Percentiles rank a stretch among this genome's conserved stretches.
phyloP scores from a whole-genome alignment of 2,329 filamentous ascomycete species.

The Aspergillus pseudonomiae region DNA sequence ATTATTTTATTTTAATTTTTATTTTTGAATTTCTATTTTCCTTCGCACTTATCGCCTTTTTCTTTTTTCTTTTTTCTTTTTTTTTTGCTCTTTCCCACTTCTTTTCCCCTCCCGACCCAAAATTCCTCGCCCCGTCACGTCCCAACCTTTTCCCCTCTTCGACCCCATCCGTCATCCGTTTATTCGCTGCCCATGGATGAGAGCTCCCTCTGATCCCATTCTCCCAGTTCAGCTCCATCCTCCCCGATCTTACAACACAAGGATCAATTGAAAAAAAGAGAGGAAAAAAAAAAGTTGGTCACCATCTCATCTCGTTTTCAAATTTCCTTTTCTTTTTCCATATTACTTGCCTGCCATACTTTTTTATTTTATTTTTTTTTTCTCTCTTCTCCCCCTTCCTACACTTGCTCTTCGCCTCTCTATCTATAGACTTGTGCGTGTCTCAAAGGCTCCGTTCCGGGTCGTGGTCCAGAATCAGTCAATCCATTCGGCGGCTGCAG shows the following conservation, averaged over 20 bases:
- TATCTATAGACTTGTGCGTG: not conserved
- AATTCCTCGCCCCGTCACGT: constrained; percentile 13
- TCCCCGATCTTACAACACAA: constrained; percentile 9
- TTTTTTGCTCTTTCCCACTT: not conserved
- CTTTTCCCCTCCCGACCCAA: constrained; percentile 25
- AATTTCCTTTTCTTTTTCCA: not conserved
- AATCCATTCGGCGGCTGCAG: constrained; percentile 18
- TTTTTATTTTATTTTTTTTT: not conserved
- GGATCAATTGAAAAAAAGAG: constrained; percentile 4
- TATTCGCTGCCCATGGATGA: constrained; percentile 13
- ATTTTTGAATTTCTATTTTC: not conserved
- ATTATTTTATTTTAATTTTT: not conserved
- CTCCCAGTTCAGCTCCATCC: constrained; percentile 1
- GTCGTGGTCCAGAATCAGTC: constrained; percentile 16
- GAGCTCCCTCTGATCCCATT: constrained; percentile 20
- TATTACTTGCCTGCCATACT: not conserved
- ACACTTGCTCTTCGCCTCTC: not conserved
- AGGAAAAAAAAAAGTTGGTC: not conserved
- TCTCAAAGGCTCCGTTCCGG: constrained; percentile 7
- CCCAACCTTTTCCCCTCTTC: constrained; percentile 15
- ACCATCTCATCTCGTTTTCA: not conserved
- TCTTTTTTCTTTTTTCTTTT: not conserved
- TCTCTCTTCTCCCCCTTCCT: not conserved
- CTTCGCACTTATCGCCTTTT: not conserved
- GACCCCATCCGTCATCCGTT: constrained; percentile 15